Evolutionary conservation across 2,329 filamentous ascomycete species (phyloP).

Genomic region (Trichoderma harzianum): DNA sequence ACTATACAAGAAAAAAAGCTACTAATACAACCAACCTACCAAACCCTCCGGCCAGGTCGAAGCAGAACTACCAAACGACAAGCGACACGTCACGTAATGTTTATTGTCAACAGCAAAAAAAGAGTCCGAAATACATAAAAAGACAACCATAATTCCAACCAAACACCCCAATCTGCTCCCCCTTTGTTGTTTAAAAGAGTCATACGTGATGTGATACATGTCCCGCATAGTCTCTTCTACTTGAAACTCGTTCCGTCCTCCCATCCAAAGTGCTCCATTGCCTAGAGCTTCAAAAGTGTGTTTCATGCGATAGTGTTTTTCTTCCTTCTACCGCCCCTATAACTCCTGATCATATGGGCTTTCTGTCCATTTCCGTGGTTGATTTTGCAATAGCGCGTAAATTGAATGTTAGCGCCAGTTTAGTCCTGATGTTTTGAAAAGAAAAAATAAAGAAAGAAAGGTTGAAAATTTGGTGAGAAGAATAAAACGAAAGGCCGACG

Average conservation of each 20-base stretch:
- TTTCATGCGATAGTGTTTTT: conserved; percentile 5
- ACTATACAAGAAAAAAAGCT: not conserved
- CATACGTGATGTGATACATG: not conserved
- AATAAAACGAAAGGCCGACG: not conserved
- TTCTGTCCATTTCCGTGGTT: not conserved
- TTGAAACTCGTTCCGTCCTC: not conserved
- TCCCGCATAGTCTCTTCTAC: not conserved
- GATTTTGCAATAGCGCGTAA: conserved; percentile 1
- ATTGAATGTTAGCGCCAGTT: not conserved
- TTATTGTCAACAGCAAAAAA: conserved; percentile 9
- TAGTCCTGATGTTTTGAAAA: not conserved
- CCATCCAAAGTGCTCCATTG: not conserved
- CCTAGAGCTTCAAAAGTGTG: not conserved
- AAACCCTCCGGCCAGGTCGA: not conserved
- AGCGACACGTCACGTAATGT: conserved; percentile 9
- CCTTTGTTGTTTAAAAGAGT: not conserved
- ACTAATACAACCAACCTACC: conserved; percentile 12
- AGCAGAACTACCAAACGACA: conserved; percentile 1
- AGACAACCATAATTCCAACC: not conserved
- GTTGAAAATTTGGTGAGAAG: not conserved
- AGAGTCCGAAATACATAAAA: not conserved
- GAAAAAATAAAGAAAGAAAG: not conserved
- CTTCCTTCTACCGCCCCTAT: conserved; percentile 12
- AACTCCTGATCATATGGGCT: conserved; percentile 11
- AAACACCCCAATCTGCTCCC: conserved; percentile 5